Evolutionary conservation across 306 rosid genomes (phyloP), one percentile per base, ranked within the genome.

Genomic region (Albizia julibrissin): DNA sequence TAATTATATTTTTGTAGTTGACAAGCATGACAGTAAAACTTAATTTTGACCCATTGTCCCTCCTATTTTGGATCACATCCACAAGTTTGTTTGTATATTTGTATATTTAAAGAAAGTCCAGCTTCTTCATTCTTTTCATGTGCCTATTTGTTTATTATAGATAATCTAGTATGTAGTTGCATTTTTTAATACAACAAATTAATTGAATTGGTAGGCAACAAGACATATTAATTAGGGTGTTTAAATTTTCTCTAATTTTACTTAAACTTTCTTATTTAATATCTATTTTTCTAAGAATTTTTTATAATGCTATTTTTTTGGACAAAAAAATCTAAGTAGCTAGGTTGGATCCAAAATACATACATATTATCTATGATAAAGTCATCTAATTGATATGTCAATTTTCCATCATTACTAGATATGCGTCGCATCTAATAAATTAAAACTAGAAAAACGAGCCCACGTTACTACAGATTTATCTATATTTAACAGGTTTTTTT

Each of bases 11-110:
- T 80, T 27, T 42, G 64, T 62, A 50, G 68, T 26, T 70, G 82
- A 71, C 69, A 49, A 70, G 19, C 37, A 52, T 84, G 72, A 79
- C 21, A n/a, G 24, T 56, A 72, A 74, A 73, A 79, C 76, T 44
- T 65, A 58, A 58, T 58, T 58, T 58, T 73, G 61, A 54, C 14
- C 56, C 9, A 3, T 33, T 58, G 31, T 80, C 74, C n/a, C 76
- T 42, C 7, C 47, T 42, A 42, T 10, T 68, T 31, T 31, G 16
- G 24, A 39, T 39, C 14, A n/a, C 33, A 40, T 42, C 10, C 19
- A 18, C 0, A 40, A 12, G 33, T 42, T 40, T 39, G 52, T 40
- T 42, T n/a, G 33, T 39, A 39, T 68, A 14, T 58, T 58, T 58
- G 24, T 58, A 58, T 2, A 22, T 22, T 22, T 10, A 58, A 16